These are phyloP conservation scores for Chrysanthemum lavandulifolium DNA, from an alignment of 129 eudicot genomes.

Conservation along the genomic window DNA sequence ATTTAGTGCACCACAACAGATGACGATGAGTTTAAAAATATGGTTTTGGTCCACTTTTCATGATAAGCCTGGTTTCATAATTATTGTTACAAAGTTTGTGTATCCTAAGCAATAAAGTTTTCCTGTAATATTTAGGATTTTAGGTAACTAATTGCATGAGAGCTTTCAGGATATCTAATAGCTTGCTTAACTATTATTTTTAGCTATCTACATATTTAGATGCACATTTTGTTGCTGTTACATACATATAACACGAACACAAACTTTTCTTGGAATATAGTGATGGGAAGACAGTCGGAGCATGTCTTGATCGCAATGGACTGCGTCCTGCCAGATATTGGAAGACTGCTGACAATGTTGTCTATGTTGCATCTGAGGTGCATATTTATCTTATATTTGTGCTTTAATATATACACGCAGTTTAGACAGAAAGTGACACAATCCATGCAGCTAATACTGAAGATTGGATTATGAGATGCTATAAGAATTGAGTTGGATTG, in stretches of 20 bases:
- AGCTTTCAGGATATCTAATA: background rate
- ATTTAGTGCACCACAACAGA: background rate
- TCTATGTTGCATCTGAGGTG: conserved; percentile 99
- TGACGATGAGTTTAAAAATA: background rate
- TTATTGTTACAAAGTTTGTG: conserved; percentile 3
- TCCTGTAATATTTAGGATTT: conserved; percentile 9
- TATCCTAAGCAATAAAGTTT: background rate
- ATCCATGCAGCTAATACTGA: conserved; percentile 1
- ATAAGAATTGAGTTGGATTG: conserved; percentile 3
- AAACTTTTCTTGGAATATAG: conserved; percentile 37
- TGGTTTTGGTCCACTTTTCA: conserved; percentile 3
- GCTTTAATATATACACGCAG: conserved; percentile 3
- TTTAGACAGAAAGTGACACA: conserved; percentile 12
- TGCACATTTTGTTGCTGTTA: background rate
- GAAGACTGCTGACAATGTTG: conserved; percentile 93
- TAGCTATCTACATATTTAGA: conserved; percentile 1
- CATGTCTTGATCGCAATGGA: conserved; percentile 97
- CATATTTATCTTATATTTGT: conserved; percentile 16
- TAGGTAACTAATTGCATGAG: conserved; percentile 14
- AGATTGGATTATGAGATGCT: background rate
- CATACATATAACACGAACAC: conserved; percentile 1
- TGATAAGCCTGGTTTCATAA: conserved; percentile 16
- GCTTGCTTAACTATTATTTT: too few species aligned
- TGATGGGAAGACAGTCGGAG: conserved; percentile 99
- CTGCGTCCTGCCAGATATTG: conserved; percentile 99